Conservation (phyloP, 208 protist species). For the Trypanosoma lewisi region DNA sequence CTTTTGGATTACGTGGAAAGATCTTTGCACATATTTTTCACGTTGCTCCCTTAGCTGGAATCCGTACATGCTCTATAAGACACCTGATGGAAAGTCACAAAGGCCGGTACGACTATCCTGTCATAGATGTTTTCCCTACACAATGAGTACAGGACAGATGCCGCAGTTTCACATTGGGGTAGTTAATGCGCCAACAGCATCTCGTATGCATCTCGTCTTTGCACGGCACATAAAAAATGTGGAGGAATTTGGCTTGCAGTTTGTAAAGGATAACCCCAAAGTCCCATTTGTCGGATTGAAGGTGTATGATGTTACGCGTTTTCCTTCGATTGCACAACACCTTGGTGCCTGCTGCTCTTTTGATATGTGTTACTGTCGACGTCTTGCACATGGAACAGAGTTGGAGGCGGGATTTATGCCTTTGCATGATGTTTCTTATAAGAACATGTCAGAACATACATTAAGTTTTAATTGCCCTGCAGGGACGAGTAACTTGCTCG, state of each 20-base stretch:
- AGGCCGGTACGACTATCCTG: slow-evolving; percentile 70
- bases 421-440: slow-evolving; percentile 61
- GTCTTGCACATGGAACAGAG: slow-evolving; percentile 61
- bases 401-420: slow-evolving; percentile 42
- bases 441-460: slow-evolving; percentile 56
- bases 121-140: slow-evolving; percentile 57
- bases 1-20: slow-evolving; percentile 85
- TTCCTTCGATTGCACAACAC: slow-evolving; percentile 71
- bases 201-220: slow-evolving; percentile 83
- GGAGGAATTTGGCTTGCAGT: slow-evolving; percentile 57
- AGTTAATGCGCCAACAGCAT: slow-evolving; percentile 38
- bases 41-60: slow-evolving; percentile 82
- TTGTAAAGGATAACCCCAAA: slow-evolving; percentile 47
- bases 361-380: slow-evolving; percentile 71
- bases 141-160: slow-evolving; percentile 47
- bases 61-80: slow-evolving; percentile 82
- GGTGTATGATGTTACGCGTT: slow-evolving; percentile 74
- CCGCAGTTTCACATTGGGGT: slow-evolving; percentile 84
- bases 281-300: slow-evolving; percentile 62
- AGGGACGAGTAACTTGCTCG: slow-evolving; percentile 61
- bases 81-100: slow-evolving; percentile 41
- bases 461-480: slow-evolving; percentile 82
- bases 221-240: slow-evolving; percentile 76
- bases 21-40: slow-evolving; percentile 63
- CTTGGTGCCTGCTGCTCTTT: slow-evolving; percentile 57